These are phyloP conservation scores for Bretschneidera sinensis DNA, from an alignment of 345 rosid species.

Conservation along the genomic window DNA sequence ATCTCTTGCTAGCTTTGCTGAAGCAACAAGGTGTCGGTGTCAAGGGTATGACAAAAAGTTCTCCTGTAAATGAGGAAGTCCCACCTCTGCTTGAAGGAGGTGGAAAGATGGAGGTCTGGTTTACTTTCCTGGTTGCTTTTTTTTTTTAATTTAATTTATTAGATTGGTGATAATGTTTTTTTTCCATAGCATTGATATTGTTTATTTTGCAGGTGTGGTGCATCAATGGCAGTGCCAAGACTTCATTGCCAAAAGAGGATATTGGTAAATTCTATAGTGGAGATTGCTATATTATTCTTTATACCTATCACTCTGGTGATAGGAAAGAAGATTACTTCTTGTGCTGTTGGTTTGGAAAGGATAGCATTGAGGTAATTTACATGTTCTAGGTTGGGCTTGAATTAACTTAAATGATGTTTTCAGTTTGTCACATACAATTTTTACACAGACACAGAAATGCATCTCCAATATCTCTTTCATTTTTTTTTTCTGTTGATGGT, in stretches of 20 bases:
- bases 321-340: constrained; percentile 93
- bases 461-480: too few species aligned
- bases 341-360: constrained; percentile 92
- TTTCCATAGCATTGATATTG: constrained; percentile 10
- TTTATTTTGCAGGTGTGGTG: constrained; percentile 69
- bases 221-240: constrained; percentile 77
- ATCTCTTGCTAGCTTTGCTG: constrained; percentile 57
- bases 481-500: too few species aligned
- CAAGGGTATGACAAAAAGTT: constrained; percentile 69
- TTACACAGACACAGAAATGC: too few species aligned
- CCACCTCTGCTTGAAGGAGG: constrained; percentile 94
- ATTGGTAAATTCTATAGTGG: constrained; percentile 90
- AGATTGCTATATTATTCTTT: constrained; percentile 91
- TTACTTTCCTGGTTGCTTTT: constrained; percentile 1
- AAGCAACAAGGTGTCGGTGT: constrained; percentile 95
- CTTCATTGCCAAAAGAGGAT: constrained; percentile 67
- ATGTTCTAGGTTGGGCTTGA: constrained; percentile 7
- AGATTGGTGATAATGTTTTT: not conserved
- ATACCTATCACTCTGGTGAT: constrained; percentile 87
- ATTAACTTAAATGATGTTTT: not conserved
- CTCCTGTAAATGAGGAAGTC: constrained; percentile 81
- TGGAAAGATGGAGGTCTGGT: constrained; percentile 91
- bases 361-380: constrained; percentile 76
- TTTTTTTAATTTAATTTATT: constrained; percentile 8
- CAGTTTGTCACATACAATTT: too few species aligned